These are phyloP conservation scores for Hanseniaspora uvarum DNA, from an alignment of 1,139 yeast genomes.

Conservation along the genomic window DNA sequence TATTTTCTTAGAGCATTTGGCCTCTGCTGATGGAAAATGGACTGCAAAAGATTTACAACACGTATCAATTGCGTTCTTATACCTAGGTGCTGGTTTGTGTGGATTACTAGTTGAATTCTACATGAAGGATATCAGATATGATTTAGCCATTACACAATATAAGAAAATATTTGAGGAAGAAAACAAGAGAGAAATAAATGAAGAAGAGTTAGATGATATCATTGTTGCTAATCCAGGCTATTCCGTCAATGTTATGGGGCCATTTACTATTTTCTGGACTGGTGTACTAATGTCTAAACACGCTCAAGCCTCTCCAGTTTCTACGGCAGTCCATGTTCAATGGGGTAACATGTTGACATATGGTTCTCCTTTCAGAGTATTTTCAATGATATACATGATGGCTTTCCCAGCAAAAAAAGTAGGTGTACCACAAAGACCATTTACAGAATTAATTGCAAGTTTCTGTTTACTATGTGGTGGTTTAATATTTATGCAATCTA, in stretches of 20 bases:
- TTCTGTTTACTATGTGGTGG: slow-evolving; percentile 84
- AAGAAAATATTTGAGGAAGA: slow-evolving; percentile 24
- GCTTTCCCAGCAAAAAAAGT: slow-evolving; percentile 40
- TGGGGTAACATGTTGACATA: slow-evolving; percentile 80
- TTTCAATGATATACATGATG: slow-evolving; percentile 54
- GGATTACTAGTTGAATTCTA: slow-evolving; percentile 70
- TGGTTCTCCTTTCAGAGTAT: slow-evolving; percentile 65
- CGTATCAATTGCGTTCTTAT: slow-evolving; percentile 89
- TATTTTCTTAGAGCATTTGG: slow-evolving; percentile 79
- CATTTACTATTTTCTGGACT: slow-evolving; percentile 88
- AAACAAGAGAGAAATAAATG: slow-evolving; percentile 17
- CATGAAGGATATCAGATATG: slow-evolving; percentile 35
- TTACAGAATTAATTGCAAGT: slow-evolving; percentile 70
- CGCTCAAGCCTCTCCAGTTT: slow-evolving; percentile 65
- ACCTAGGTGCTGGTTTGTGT: slow-evolving; percentile 82
- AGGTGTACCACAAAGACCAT: slow-evolving; percentile 52
- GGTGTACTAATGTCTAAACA: slow-evolving; percentile 95
- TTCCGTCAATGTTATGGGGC: slow-evolving; percentile 87
- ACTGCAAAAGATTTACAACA: slow-evolving; percentile 89
- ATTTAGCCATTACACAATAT: slow-evolving; percentile 29
- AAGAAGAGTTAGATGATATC: slow-evolving; percentile 19
- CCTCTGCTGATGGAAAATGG: slow-evolving; percentile 69
- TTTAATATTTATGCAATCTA: slow-evolving; percentile 79
- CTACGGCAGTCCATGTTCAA: slow-evolving; percentile 74
- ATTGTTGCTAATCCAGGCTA: slow-evolving; percentile 54